These are phyloP conservation scores for Mycena rosella DNA, from an alignment of 768 basidiomycete species.

Conservation along the genomic window DNA sequence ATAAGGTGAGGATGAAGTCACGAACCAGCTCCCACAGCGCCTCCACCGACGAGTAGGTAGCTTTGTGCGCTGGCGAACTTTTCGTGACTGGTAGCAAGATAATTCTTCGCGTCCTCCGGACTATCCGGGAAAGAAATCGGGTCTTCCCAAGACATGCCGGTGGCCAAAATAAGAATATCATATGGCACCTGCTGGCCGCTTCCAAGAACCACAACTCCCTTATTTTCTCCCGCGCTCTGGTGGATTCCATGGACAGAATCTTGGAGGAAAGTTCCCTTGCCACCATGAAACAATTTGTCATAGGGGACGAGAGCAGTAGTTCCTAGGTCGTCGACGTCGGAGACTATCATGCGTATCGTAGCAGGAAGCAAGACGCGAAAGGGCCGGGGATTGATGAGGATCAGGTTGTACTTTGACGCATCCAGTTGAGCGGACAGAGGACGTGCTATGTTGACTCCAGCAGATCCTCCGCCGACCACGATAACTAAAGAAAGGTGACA, in stretches of 20 bases:
- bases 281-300: conserved; percentile 61
- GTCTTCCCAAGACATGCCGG: conserved; percentile 69
- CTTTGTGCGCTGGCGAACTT: conserved; percentile 55
- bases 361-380: conserved; percentile 66
- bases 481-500: conserved; percentile 45
- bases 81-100: conserved; percentile 45
- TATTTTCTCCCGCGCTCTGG: conserved; percentile 45
- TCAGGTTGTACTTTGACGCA: conserved; percentile 59
- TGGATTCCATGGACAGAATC: conserved; percentile 49
- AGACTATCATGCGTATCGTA: conserved; percentile 65
- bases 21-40: conserved; percentile 65
- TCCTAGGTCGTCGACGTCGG: conserved; percentile 52
- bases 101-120: conserved; percentile 42
- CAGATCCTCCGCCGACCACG: conserved; percentile 71
- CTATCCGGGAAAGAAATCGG: conserved; percentile 59
- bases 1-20: conserved; percentile 1
- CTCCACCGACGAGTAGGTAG: conserved; percentile 69
- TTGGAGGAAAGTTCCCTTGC: conserved; percentile 61
- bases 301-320: conserved; percentile 62
- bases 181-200: conserved; percentile 65
- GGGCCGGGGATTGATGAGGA: conserved; percentile 66
- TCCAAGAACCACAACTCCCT: conserved; percentile 61
- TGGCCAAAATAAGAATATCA: conserved; percentile 68
- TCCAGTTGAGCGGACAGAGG: conserved; percentile 63
- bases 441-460: conserved; percentile 60